Base-by-base conservation (phyloP, 805 yeast genomes). In the Saturnispora gosingensis region DNA sequence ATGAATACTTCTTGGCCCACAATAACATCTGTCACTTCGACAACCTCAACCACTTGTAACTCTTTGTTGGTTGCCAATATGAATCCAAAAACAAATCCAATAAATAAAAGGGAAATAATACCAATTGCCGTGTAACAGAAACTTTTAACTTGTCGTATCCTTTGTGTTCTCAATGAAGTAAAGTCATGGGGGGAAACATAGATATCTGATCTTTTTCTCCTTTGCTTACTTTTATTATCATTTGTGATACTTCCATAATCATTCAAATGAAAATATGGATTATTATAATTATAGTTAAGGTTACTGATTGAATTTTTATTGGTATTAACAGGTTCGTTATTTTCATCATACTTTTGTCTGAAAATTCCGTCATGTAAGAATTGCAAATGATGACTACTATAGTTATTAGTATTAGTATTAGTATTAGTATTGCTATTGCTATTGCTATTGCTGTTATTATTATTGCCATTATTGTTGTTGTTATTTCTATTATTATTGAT, bases 61-160 rank as follows among this genome's bases (percentile, higher is more conserved):
- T 91, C 97, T 58, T 88, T 88, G 18, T 88, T 83, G 1, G 96
- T 82, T 0, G 97, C 97, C 42, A 90, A 69, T 2, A 89, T 69
- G 61, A 90, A 87, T 0, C 98, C 98, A 60, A 83, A 73, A 5
- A 85, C 71, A 61, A 91, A 88, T 1, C 96, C 96, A 30, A 85
- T 64, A 0, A 81, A 70, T 10, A 87, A 66, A n/a, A 88, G 71
- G 13, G 76, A 63, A 15, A 78, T 57, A 2, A 78, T 73, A 36
- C 75, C 60, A 40, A 72, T 57, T 34, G 76, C 55, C 0, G 82
- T 74, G 55, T 76, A 77, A 48, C 70, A 67, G 48, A 68, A 65
- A 27, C 55, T 64, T 47, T 58, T 61, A 5, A 69, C 45, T 46
- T 67, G 71, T 43, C 53, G 56, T 43, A 65, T 53, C 36, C 68